These are phyloP conservation scores for Fusarium transvaalense DNA, from an alignment of 2,329 filamentous ascomycete species.

Conservation along the genomic window DNA sequence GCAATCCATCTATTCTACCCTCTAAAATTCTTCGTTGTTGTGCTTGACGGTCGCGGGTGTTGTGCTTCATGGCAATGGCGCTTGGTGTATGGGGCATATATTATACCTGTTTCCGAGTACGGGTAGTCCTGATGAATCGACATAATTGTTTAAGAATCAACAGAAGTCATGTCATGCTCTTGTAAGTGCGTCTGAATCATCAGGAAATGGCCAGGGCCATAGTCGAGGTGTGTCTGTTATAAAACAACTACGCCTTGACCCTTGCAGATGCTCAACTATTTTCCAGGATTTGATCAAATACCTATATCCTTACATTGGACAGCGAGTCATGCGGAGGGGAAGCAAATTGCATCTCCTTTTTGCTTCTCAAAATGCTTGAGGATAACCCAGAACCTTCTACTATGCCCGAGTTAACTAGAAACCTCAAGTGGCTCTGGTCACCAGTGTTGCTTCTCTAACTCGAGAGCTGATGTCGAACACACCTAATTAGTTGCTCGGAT, in stretches of 20 bases:
- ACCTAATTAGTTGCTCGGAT: background rate
- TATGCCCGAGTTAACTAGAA: background rate
- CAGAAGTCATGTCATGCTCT: background rate
- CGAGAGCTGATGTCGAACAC: background rate
- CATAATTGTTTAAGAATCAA: conserved; percentile 1
- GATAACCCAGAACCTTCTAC: background rate
- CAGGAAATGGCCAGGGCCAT: background rate
- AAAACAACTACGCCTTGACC: background rate
- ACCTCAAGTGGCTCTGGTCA: background rate
- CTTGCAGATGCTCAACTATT: background rate
- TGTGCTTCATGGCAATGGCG: conserved; percentile 54
- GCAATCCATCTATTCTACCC: conserved; percentile 44
- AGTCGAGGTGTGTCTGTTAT: background rate
- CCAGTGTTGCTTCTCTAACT: background rate
- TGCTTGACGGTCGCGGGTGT: conserved; percentile 5
- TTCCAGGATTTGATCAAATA: background rate
- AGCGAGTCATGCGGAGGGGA: background rate
- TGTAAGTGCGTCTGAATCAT: background rate
- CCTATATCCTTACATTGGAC: background rate
- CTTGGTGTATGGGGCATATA: conserved; percentile 51
- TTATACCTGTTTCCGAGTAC: conserved; percentile 48
- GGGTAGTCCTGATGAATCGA: conserved; percentile 37
- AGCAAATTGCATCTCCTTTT: conserved; percentile 8
- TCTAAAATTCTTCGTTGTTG: conserved; percentile 42
- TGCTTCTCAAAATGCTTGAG: conserved; percentile 6